These are phyloP conservation scores for Salix koriyanagi DNA, from an alignment of 345 rosid genomes.

Conservation along the genomic window DNA sequence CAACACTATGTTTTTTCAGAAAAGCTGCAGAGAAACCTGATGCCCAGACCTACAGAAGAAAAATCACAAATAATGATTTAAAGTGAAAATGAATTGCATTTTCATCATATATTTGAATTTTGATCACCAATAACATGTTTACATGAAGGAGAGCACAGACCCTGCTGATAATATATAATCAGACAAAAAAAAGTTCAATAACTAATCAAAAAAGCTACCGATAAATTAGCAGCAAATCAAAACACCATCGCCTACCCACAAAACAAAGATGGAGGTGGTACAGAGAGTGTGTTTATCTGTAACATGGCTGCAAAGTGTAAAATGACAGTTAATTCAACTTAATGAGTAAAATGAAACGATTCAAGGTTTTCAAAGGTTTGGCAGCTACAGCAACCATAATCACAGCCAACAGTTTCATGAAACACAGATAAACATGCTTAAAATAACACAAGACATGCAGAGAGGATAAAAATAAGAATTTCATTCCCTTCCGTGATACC, in stretches of 20 bases:
- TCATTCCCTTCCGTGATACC: neutral
- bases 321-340: neutral
- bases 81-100: too few relatives aligned
- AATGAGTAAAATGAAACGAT: neutral
- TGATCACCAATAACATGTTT: neutral
- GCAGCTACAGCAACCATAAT: neutral
- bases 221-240: neutral
- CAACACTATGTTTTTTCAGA: conserved; percentile 79
- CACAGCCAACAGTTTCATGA: neutral
- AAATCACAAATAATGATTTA: neutral
- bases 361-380: neutral
- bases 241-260: neutral
- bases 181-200: neutral
- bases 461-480: neutral
- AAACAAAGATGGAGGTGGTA: neutral
- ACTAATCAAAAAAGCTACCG: neutral
- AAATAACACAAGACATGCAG: neutral
- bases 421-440: neutral
- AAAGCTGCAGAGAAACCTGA: conserved; percentile 96
- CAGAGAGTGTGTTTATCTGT: neutral
- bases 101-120: neutral
- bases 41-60: conserved; percentile 88
- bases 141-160: neutral
- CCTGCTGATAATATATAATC: neutral
- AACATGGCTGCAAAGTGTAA: neutral